These are phyloP conservation scores for Colletotrichum orbiculare DNA, from an alignment of 2,329 filamentous ascomycete species.

Conservation along the genomic window DNA sequence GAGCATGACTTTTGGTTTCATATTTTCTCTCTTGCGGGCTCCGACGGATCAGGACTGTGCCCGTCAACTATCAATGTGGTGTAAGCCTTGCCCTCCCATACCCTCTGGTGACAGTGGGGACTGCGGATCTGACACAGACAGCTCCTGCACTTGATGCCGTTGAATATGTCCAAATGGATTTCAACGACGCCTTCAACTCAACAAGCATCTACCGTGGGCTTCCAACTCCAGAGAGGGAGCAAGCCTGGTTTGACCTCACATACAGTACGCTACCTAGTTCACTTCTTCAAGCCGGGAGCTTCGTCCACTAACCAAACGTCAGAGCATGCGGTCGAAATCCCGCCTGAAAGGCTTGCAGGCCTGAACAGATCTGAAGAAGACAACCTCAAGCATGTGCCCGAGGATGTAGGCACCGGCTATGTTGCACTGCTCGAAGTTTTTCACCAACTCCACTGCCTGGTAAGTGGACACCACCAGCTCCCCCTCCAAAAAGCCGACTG, in stretches of 20 bases:
- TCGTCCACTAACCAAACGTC: background rate
- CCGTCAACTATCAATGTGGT: slow-evolving; percentile 23
- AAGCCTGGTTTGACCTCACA: slow-evolving; percentile 19
- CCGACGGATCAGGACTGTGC: slow-evolving; percentile 17
- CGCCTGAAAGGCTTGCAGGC: slow-evolving; percentile 3
- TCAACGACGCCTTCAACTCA: slow-evolving; percentile 17
- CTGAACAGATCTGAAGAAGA: slow-evolving; percentile 20
- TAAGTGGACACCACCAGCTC: background rate
- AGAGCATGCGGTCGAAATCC: slow-evolving; percentile 22
- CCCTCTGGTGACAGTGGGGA: background rate
- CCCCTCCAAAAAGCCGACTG: background rate
- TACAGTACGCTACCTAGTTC: background rate
- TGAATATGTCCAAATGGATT: slow-evolving; percentile 15
- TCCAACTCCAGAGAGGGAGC: slow-evolving; percentile 17
- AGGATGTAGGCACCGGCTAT: slow-evolving; percentile 19
- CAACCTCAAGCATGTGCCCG: slow-evolving; percentile 5
- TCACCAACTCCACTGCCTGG: slow-evolving; percentile 37
- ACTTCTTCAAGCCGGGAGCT: background rate
- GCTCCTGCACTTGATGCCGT: slow-evolving; percentile 27
- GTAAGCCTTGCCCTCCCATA: slow-evolving; percentile 9
- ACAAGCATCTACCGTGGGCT: slow-evolving; percentile 26
- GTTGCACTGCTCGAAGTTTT: slow-evolving; percentile 36
- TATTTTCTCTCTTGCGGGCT: slow-evolving; percentile 11
- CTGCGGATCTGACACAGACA: background rate
- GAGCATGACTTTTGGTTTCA: slow-evolving; percentile 9